Percentiles rank a stretch among this genome's conserved stretches.
Conservation (phyloP, 768 basidiomycete species). For the Lyophyllum decastes region DNA sequence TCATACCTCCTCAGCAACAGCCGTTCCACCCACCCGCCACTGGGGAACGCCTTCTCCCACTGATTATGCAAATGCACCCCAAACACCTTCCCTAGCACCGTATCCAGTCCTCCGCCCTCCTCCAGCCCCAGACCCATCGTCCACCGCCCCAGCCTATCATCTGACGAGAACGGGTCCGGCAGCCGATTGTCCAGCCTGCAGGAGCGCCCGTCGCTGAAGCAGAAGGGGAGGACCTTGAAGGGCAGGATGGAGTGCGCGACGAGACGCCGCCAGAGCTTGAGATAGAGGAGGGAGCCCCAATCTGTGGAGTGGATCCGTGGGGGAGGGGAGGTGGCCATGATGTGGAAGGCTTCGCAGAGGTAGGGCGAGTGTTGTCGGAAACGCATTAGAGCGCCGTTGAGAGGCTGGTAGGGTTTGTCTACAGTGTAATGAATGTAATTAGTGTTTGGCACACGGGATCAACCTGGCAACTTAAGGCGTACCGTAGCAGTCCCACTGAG, state of each 20-base stretch:
- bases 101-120: conserved; percentile 64
- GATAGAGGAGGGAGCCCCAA: conserved; percentile 92
- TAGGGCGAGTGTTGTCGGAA: conserved; percentile 92
- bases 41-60: conserved; percentile 88
- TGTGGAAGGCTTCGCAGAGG: conserved; percentile 93
- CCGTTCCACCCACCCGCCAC: conserved; percentile 84
- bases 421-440: neutral
- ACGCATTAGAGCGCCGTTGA: conserved; percentile 95
- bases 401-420: conserved; percentile 53
- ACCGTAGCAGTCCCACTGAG: conserved; percentile 99
- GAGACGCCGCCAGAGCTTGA: conserved; percentile 87
- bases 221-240: conserved; percentile 93
- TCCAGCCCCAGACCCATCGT: conserved; percentile 63
- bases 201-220: conserved; percentile 89
- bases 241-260: conserved; percentile 72
- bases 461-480: conserved; percentile 24
- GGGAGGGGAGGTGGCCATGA: conserved; percentile 75
- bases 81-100: conserved; percentile 72
- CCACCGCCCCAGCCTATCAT: conserved; percentile 59
- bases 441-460: neutral
- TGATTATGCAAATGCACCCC: conserved; percentile 94
- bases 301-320: conserved; percentile 83
- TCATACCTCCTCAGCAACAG: conserved; percentile 72
- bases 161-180: conserved; percentile 84
- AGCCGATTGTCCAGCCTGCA: conserved; percentile 93